These are phyloP conservation scores for Ogataea zsoltii DNA, from an alignment of 805 yeast species.

Conservation along the genomic window DNA sequence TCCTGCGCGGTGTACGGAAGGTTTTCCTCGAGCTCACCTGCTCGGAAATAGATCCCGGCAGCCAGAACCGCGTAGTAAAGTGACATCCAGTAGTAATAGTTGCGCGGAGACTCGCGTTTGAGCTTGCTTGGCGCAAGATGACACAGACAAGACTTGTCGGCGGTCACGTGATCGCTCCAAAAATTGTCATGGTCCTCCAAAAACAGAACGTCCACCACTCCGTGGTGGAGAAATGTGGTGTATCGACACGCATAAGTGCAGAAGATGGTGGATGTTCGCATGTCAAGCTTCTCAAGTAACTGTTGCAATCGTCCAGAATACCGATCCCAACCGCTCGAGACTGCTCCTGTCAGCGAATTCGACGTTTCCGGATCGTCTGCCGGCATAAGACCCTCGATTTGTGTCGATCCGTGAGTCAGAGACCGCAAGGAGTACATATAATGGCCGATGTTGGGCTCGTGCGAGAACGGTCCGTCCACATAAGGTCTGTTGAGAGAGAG, in stretches of 20 bases:
- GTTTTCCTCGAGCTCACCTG: slow-evolving; percentile 13
- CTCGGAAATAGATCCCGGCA: slow-evolving; percentile 26
- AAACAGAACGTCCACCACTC: slow-evolving; percentile 23
- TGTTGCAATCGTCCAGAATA: slow-evolving; percentile 8
- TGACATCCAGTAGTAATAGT: slow-evolving; percentile 30
- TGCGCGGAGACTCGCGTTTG: slow-evolving; percentile 15
- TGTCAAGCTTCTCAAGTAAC: slow-evolving; percentile 12
- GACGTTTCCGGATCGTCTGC: slow-evolving; percentile 12
- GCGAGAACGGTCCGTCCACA: slow-evolving; percentile 8
- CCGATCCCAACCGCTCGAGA: slow-evolving; percentile 12
- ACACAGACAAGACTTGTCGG: slow-evolving; percentile 12
- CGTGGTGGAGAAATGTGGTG: slow-evolving; percentile 28
- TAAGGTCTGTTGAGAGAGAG: background rate
- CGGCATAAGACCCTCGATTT: slow-evolving; percentile 22
- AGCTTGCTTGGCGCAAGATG: slow-evolving; percentile 13
- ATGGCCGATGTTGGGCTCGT: slow-evolving; percentile 21
- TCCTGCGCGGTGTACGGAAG: slow-evolving; percentile 16
- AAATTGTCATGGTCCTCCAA: slow-evolving; percentile 26
- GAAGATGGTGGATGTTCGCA: slow-evolving; percentile 15
- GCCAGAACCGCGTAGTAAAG: slow-evolving; percentile 25
- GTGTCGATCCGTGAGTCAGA: slow-evolving; percentile 25
- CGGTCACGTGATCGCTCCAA: slow-evolving; percentile 17
- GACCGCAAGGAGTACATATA: slow-evolving; percentile 23
- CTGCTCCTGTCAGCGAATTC: background rate
- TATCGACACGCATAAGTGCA: slow-evolving; percentile 26